Evolutionary conservation across 2,329 filamentous ascomycete genomes (phyloP), one percentile per base, ranked within the genome.

Genomic region (Tolypocladium paradoxum): DNA sequence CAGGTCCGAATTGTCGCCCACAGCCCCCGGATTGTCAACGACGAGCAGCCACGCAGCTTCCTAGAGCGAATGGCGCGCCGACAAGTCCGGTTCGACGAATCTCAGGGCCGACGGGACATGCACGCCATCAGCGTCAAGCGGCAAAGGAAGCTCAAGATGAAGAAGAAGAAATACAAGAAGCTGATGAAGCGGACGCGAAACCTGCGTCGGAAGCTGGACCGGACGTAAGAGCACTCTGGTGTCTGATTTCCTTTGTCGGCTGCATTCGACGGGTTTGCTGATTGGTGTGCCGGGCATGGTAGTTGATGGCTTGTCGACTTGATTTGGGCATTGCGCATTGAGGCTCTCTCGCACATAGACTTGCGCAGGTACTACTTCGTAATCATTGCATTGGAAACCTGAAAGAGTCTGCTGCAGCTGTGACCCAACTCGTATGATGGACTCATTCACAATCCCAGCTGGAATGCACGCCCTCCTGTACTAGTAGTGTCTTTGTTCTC

Each of bases 151-250:
- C 75, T 96, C 66, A 96, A 90, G 83, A 99, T 99, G 91, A 99
- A 99, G 88, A 99, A 97, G 83, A 92, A 97, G 82, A 99, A 99
- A 84, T 96, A 96, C 74, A 97, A 96, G 90, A 99, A 99, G 83
- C 77, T 97, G 61, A 90, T 96, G 88, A 88, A 87, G 78, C 82
- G 84, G 72, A 96, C 92, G 65, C 83, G 92, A 69, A 92, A 89
- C 68, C 71, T 90, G 76, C 85, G 92, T 68, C 84, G 90, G 68
- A 95, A 91, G 76, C 76, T 93, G 64, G 89, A 87, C 64, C 81
- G 84, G 65, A 74, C 80, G 58, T 82, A 75, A 72, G 20, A 24
- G 31, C 33, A 40, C 31, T n/a, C 7, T 8, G 33, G 33, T 52
- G 45, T 58, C 49, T 53, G 52, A 50, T 60, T 60, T 62, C 51